Evolutionary conservation across 208 protist genomes (phyloP).

Genomic region (Tritrichomonas foetus): DNA sequence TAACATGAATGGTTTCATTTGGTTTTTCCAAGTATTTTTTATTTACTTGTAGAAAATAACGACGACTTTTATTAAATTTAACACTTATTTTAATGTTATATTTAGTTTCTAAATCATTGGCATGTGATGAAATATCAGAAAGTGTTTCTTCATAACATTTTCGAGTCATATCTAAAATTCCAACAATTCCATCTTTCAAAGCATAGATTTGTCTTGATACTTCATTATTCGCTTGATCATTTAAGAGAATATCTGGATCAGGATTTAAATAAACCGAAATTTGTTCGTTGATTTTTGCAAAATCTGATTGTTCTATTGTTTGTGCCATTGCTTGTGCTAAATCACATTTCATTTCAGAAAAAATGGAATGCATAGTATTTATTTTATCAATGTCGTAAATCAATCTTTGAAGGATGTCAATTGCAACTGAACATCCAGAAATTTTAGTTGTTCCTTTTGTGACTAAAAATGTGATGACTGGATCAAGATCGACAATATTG

Average conservation of each 20-base stretch:
- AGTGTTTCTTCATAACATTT: background rate
- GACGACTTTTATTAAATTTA: background rate
- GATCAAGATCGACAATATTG: background rate
- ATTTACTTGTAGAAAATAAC: background rate
- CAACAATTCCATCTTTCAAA: background rate
- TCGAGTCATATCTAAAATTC: background rate
- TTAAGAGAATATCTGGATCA: background rate
- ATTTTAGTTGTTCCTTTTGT: background rate
- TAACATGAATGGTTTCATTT: background rate
- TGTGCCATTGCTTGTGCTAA: background rate
- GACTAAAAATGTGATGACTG: constrained; percentile 1
- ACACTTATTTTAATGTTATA: background rate
- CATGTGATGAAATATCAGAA: background rate
- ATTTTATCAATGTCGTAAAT: background rate
- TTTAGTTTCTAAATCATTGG: background rate
- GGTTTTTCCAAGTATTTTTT: background rate
- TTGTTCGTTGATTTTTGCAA: background rate
- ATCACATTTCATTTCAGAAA: background rate
- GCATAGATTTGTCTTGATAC: background rate
- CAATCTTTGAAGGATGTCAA: background rate
- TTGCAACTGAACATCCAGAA: background rate
- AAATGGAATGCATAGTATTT: background rate
- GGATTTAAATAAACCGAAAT: background rate
- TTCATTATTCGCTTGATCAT: background rate
- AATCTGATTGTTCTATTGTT: background rate